Base-by-base conservation (phyloP, 2,329 filamentous ascomycete genomes). In the Curvularia sp. region DNA sequence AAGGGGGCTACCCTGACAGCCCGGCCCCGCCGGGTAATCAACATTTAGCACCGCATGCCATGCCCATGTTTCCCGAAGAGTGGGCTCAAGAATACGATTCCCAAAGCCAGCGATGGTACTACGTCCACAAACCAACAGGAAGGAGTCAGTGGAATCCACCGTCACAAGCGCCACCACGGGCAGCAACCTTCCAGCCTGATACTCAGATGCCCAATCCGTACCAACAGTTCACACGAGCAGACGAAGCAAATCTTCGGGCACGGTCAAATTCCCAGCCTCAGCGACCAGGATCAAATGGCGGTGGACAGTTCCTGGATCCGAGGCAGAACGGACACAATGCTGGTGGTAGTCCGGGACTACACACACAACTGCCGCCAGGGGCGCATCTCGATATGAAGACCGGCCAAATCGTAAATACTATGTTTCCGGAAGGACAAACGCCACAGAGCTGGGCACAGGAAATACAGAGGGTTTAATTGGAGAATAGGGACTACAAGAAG, bases 61-160 rank as follows among this genome's bases (percentile, higher is more conserved):
- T n/a, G 15, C 33, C 13, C 79, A 86, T 8, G 70, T 79, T 30
- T 47, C 68, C 70, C 1, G 60, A 62, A 10, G 87, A 87, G 63
- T 90, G 88, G 88, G 76, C 79, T 30, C 80, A 85, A 20, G 83
- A 88, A 72, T 90, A 83, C 73, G 87, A 90, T 66, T 81, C 84
- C 49, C 80, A 78, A 52, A 78, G 81, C 54, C 84, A 87, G 69
- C 84, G 85, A 54, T 89, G 85, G 78, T 90, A 85, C 76, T 90
- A 88, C 67, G 80, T 85, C 59, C 86, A 90, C 70, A 77, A 84
- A 52, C 78, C 83, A 43, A 85, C 85, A 6, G 85, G 86, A 20
- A 83, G 81, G 55, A 83, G 85, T 0, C 86, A 89, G 73, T 89
- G 87, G 87, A 84, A 88, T 58, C 65, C 66, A 15, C 67, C 68